These are phyloP conservation scores for Coniosporium uncinatum DNA, from an alignment of 2,329 filamentous ascomycete genomes.

Conservation along the genomic window DNA sequence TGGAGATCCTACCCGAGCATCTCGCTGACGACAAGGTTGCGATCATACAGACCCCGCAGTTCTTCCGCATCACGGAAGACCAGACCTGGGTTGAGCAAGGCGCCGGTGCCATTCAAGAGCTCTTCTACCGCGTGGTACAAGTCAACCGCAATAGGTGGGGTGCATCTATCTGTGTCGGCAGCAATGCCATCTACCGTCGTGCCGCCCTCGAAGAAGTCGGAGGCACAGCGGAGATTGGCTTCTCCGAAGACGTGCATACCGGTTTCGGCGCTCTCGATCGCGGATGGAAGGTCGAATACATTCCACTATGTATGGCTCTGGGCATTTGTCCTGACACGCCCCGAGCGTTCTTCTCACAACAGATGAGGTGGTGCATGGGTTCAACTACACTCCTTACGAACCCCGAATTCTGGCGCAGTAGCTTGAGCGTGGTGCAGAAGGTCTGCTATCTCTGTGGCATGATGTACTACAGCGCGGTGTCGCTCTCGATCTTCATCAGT, in stretches of 20 bases:
- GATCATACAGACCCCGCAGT: constrained; percentile 35
- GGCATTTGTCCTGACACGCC: constrained; percentile 37
- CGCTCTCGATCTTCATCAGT: constrained; percentile 32
- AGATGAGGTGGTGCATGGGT: constrained; percentile 37
- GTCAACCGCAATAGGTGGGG: constrained; percentile 33
- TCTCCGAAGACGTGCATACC: constrained; percentile 38
- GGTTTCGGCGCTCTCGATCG: constrained; percentile 35
- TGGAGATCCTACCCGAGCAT: constrained; percentile 31
- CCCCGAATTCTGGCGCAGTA: constrained; percentile 30
- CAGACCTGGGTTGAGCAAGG: constrained; percentile 40
- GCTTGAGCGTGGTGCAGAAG: constrained; percentile 30
- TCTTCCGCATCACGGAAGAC: constrained; percentile 28
- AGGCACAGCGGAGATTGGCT: constrained; percentile 34
- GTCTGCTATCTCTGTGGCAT: constrained; percentile 33
- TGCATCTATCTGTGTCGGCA: constrained; percentile 34
- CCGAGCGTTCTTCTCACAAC: constrained; percentile 35
- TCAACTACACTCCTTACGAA: constrained; percentile 30
- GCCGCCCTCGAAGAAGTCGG: constrained; percentile 31
- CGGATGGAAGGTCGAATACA: constrained; percentile 35
- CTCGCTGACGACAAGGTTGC: constrained; percentile 29
- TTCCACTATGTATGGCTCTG: constrained; percentile 33
- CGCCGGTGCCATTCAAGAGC: constrained; percentile 32
- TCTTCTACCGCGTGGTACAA: constrained; percentile 37
- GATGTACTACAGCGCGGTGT: constrained; percentile 34
- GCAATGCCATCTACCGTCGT: constrained; percentile 33